Evolutionary conservation across 2,329 filamentous ascomycete species (phyloP).

Genomic region (Curvularia spicifera): DNA sequence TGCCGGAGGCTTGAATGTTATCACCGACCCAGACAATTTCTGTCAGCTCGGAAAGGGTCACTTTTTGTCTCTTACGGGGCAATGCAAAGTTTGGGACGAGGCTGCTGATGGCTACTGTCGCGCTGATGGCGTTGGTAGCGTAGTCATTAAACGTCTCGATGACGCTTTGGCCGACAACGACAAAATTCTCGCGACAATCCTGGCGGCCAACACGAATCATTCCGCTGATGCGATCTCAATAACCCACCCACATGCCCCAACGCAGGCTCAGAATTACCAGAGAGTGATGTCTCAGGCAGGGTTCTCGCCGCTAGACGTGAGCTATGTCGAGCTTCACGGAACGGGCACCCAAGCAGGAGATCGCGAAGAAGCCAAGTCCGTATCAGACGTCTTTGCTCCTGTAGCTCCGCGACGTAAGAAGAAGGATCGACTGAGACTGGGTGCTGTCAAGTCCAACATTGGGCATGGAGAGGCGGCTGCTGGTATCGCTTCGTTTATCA

Average conservation of each 20-base stretch:
- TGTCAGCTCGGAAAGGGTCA: background rate
- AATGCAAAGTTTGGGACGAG: background rate
- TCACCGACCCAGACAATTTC: background rate
- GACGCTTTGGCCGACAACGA: conserved; percentile 31
- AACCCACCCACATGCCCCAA: conserved; percentile 22
- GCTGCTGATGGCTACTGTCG: conserved; percentile 7
- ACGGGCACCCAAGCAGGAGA: conserved; percentile 43
- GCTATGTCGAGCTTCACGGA: conserved; percentile 41
- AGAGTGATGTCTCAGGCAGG: conserved; percentile 29
- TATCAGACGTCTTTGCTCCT: conserved; percentile 20
- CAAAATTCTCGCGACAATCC: conserved; percentile 37
- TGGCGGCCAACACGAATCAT: conserved; percentile 38
- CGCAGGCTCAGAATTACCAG: too few relatives aligned
- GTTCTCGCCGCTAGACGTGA: conserved; percentile 40
- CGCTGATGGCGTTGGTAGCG: conserved; percentile 11
- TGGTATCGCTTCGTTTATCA: conserved; percentile 40
- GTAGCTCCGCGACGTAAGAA: background rate
- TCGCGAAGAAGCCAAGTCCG: conserved; percentile 25
- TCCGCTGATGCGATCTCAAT: conserved; percentile 40
- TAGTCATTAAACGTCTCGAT: conserved; percentile 39
- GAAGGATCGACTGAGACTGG: conserved; percentile 25
- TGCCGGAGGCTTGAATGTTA: conserved; percentile 32
- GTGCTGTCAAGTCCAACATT: conserved; percentile 41
- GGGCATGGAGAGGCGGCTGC: conserved; percentile 46
- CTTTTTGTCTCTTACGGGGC: too few relatives aligned